Evolutionary conservation across 2,329 filamentous ascomycete species (phyloP).

Genomic region (Aspergillus oerlinghausenensis): DNA sequence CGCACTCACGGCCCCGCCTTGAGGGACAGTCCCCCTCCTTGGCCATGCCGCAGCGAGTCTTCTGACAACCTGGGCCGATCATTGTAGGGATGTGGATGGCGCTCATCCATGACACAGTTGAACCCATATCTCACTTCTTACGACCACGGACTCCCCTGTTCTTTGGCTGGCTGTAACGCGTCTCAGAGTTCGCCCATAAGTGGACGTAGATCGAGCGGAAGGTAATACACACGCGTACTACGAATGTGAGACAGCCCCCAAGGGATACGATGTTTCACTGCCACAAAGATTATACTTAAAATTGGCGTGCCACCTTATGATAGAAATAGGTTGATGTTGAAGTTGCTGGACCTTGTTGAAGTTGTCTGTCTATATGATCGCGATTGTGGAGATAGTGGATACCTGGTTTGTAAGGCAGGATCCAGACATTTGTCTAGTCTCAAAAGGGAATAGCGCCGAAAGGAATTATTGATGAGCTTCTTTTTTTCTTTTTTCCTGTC

Average conservation of each 20-base stretch:
- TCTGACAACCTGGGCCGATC: slow-evolving; percentile 15
- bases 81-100: slow-evolving; percentile 5
- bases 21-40: slow-evolving; percentile 4
- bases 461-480: slow-evolving; percentile 2
- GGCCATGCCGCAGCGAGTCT: slow-evolving; percentile 12
- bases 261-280: not conserved
- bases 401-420: slow-evolving; percentile 15
- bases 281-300: not conserved
- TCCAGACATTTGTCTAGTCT: slow-evolving; percentile 1
- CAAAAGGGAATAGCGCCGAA: slow-evolving; percentile 8
- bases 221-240: not conserved
- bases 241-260: not conserved
- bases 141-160: slow-evolving; percentile 3
- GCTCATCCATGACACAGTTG: slow-evolving; percentile 1
- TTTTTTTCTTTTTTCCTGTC: slow-evolving; percentile 10
- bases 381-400: slow-evolving; percentile 1
- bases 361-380: not conserved
- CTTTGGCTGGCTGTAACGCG: slow-evolving; percentile 5
- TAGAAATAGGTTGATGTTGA: not conserved
- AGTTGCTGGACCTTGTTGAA: not conserved
- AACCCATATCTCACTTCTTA: slow-evolving; percentile 8
- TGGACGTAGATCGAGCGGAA: not conserved
- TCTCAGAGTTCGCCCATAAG: slow-evolving; percentile 1
- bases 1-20: not conserved
- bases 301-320: not conserved